phyloP scores from a whole-genome alignment of 148 eudicot species.

The Limonium bicolor region DNA sequence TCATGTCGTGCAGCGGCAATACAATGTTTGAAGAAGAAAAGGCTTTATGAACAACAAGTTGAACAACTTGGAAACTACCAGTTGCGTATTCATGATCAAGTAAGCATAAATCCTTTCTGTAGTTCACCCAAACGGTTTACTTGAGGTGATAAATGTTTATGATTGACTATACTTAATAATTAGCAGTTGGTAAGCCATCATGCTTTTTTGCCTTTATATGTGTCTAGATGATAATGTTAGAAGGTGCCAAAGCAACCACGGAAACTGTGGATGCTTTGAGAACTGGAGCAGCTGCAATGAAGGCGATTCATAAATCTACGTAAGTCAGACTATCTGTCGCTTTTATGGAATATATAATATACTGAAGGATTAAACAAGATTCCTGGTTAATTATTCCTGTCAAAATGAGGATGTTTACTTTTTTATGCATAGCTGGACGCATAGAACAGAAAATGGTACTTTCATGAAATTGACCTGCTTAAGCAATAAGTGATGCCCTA shows the following conservation, averaged over 20 bases:
- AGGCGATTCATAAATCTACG: conserved; percentile 90
- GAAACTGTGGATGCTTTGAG: conserved; percentile 88
- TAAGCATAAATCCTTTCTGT: conserved; percentile 1
- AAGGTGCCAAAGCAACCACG: conserved; percentile 81
- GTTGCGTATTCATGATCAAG: conserved; percentile 89
- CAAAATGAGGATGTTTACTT: too few species aligned
- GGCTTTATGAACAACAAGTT: conserved; percentile 70
- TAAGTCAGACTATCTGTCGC: too few species aligned
- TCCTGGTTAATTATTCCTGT: too few species aligned
- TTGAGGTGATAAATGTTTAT: too few species aligned
- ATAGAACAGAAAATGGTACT: too few species aligned
- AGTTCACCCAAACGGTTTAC: not conserved
- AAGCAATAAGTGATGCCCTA: too few species aligned
- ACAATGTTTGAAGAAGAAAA: conserved; percentile 84
- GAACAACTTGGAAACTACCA: conserved; percentile 89
- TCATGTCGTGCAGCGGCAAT: conserved; percentile 54
- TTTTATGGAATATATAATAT: too few species aligned
- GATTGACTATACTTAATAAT: too few species aligned
- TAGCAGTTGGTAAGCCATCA: too few species aligned
- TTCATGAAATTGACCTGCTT: too few species aligned
- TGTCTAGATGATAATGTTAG: conserved; percentile 73
- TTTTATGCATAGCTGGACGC: too few species aligned
- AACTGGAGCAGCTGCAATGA: conserved; percentile 89
- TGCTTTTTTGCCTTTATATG: not conserved
- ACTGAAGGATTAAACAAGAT: too few species aligned